Base-by-base conservation (phyloP, 768 basidiomycete genomes). In the Podaxis pistillaris region DNA sequence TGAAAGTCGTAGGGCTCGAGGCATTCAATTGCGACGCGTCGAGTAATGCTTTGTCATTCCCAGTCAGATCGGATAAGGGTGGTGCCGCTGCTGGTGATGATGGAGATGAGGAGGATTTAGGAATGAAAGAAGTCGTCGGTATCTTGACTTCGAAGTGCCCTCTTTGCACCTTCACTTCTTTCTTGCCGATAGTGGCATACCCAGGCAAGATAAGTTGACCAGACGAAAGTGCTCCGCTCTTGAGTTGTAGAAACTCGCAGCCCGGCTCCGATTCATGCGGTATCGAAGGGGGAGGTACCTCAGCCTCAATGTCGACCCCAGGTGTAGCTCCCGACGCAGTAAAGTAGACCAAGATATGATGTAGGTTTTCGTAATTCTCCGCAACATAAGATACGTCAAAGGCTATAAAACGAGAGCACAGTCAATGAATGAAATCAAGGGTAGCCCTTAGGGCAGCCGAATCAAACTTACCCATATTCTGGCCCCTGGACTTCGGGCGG, bases 311-410 rank as follows among this genome's bases (percentile, higher is more conserved):
- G 56, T 86, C 83, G 11, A 78, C 72, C 2, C 82, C 81, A 3
- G 82, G 75, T 1, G 76, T 78, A 3, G 78, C 70, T 2, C 84
- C 83, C 1, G 79, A 78, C 36, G 87, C 76, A 22, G 83, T 83
- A 56, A 95, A 77, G 70, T 93, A 90, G 24, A 93, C 83, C 38
- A 93, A 78, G 33, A 96, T 81, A 54, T 89, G 89, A 24, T 87
- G 86, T 3, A 98, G 83, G 61, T 87, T 92, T 71, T 95, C 92
- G 70, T 96, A 94, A 69, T 93, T 84, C 73, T 97, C 96, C 26
- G 84, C 83, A 37, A 85, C 77, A 65, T 84, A 83, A 49, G 74
- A 68, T 28, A 84, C 76, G 37, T 83, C 80, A 61, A 85, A 81
- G 4, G 68, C 78, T 67, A 68, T 67, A 73, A 49, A 40, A 53